phyloP scores from a whole-genome alignment of 2,329 filamentous ascomycete genomes.

The Fusarium paranaense region DNA sequence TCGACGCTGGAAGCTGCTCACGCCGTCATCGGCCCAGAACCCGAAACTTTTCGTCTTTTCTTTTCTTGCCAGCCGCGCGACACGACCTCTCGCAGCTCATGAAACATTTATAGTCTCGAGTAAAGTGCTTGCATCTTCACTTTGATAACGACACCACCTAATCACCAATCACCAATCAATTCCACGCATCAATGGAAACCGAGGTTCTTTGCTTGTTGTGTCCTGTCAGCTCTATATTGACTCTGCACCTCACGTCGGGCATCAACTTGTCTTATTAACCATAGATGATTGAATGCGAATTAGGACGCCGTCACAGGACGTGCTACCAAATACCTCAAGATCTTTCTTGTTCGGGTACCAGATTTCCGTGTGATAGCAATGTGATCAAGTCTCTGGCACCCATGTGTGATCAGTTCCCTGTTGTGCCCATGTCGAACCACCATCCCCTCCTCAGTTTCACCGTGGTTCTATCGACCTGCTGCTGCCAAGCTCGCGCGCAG shows the following conservation, averaged over 20 bases:
- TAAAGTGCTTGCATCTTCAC: conserved; percentile 5
- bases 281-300: not conserved
- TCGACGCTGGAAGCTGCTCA: conserved; percentile 1
- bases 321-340: not conserved
- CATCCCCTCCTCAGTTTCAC: not conserved
- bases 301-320: not conserved
- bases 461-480: not conserved
- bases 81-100: not conserved
- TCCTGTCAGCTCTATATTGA: not conserved
- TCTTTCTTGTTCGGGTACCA: not conserved
- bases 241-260: not conserved
- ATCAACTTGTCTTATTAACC: not conserved
- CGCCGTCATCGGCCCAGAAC: conserved; percentile 8
- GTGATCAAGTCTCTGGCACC: not conserved
- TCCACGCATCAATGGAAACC: not conserved
- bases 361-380: not conserved
- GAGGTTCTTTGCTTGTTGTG: not conserved
- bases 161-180: not conserved
- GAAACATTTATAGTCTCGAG: conserved; percentile 23
- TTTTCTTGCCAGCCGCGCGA: not conserved
- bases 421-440: not conserved
- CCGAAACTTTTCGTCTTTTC: not conserved
- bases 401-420: not conserved
- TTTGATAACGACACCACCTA: not conserved
- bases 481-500: not conserved